These are phyloP conservation scores for Tuctoria greenei DNA, from an alignment of 176 grass and related monocot species.

Conservation along the genomic window DNA sequence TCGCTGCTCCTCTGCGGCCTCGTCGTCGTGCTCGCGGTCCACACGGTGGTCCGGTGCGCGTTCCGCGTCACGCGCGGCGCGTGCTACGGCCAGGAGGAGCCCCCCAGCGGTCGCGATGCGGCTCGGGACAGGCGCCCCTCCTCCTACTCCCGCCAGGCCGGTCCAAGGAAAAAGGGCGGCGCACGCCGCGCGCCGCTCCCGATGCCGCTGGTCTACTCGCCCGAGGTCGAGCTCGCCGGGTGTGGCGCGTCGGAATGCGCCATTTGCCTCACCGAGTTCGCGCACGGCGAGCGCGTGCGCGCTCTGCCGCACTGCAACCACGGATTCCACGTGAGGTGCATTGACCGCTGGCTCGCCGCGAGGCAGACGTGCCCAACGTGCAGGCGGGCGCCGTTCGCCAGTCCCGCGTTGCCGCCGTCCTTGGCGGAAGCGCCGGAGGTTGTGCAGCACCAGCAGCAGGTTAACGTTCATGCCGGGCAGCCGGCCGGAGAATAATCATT, in stretches of 20 bases:
- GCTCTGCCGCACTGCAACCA: slow-evolving; percentile 75
- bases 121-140: neutral
- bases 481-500: neutral
- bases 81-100: slow-evolving; percentile 42
- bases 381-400: slow-evolving; percentile 59
- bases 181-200: slow-evolving; percentile 29
- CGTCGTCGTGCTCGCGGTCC: slow-evolving; percentile 50
- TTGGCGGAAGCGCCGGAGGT: neutral
- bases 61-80: slow-evolving; percentile 45
- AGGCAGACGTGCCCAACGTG: slow-evolving; percentile 85
- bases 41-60: slow-evolving; percentile 48
- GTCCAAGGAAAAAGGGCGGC: slow-evolving; percentile 20
- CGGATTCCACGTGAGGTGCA: slow-evolving; percentile 83
- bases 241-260: slow-evolving; percentile 71
- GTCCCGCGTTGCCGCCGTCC: neutral
- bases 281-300: slow-evolving; percentile 64
- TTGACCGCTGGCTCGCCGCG: slow-evolving; percentile 79
- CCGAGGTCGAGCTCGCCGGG: slow-evolving; percentile 39
- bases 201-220: slow-evolving; percentile 40
- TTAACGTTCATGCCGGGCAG: neutral
- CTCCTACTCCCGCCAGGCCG: neutral
- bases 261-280: slow-evolving; percentile 92
- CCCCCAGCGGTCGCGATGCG: neutral
- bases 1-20: slow-evolving; percentile 61
- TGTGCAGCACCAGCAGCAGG: slow-evolving; percentile 9